A percentile compares a stretch with the other conserved stretches of the same genome.
Evolutionary conservation across 2,329 filamentous ascomycete genomes (phyloP).

Genomic region (Parastagonospora avenae): DNA sequence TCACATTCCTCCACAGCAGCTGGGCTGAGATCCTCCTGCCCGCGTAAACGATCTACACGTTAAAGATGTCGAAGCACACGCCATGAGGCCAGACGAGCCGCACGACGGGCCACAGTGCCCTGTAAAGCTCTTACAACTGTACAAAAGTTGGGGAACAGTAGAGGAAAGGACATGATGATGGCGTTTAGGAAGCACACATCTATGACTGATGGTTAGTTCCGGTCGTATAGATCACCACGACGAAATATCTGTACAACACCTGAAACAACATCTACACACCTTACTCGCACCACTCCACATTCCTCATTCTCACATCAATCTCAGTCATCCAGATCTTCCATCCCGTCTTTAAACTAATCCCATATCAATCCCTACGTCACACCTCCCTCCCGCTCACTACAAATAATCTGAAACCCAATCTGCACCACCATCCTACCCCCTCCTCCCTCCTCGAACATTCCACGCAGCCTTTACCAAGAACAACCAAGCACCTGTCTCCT

Average conservation of each 20-base stretch:
- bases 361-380: background rate
- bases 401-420: slow-evolving; percentile 8
- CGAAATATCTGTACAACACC: slow-evolving; percentile 11
- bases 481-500: slow-evolving; percentile 2
- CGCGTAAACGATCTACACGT: slow-evolving; percentile 46
- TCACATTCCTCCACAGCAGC: slow-evolving; percentile 59
- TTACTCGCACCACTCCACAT: background rate
- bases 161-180: slow-evolving; percentile 12
- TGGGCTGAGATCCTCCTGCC: slow-evolving; percentile 59
- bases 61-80: background rate
- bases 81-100: background rate
- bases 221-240: background rate
- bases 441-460: background rate
- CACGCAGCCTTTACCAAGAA: slow-evolving; percentile 6
- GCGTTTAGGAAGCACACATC: slow-evolving; percentile 19
- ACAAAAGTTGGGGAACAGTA: background rate
- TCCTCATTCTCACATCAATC: background rate
- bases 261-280: slow-evolving; percentile 5
- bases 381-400: background rate
- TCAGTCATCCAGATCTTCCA: background rate
- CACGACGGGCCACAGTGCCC: background rate
- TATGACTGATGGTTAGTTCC: background rate
- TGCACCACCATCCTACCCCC: background rate
- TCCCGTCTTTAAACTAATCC: background rate
- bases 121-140: background rate